phyloP scores from a whole-genome alignment of 129 eudicot genomes.

The Solidago caesia region DNA sequence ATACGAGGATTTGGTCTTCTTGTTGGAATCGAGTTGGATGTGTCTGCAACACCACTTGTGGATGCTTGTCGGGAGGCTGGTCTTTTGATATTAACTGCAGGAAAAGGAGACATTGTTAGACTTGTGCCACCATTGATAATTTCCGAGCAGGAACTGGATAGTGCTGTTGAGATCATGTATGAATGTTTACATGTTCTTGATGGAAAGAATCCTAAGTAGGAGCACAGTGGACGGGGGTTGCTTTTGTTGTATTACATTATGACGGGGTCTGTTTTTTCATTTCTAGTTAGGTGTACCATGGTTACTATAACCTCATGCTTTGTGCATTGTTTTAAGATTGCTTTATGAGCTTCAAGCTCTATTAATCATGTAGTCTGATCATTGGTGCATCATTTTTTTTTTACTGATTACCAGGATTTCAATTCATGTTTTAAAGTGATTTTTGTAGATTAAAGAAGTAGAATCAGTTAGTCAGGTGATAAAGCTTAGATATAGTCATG shows the following conservation, averaged over 20 bases:
- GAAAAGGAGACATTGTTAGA: conserved; percentile 82
- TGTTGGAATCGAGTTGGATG: conserved; percentile 80
- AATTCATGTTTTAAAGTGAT: not conserved
- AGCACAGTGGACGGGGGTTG: not conserved
- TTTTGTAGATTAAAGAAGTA: not conserved
- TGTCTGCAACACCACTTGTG: conserved; percentile 62
- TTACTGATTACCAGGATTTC: not conserved
- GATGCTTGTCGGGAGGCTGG: conserved; percentile 74
- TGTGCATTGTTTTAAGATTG: not conserved
- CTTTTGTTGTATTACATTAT: not conserved
- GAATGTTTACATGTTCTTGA: conserved; percentile 69
- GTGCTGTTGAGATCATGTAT: conserved; percentile 56
- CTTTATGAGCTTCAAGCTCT: not conserved
- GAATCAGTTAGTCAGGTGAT: not conserved
- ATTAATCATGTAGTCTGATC: not conserved
- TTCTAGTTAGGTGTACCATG: not conserved
- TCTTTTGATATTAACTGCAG: conserved; percentile 70
- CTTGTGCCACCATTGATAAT: conserved; percentile 80
- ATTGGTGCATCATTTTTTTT: not conserved
- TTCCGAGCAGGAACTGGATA: conserved; percentile 54
- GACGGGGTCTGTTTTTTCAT: not conserved
- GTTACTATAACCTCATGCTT: not conserved
- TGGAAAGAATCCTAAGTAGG: conserved; percentile 22
- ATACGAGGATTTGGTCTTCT: conserved; percentile 76
- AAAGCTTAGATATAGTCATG: too few species aligned